phyloP scores from a whole-genome alignment of 257 asterid species.

The Dorcoceras hygrometricum region DNA sequence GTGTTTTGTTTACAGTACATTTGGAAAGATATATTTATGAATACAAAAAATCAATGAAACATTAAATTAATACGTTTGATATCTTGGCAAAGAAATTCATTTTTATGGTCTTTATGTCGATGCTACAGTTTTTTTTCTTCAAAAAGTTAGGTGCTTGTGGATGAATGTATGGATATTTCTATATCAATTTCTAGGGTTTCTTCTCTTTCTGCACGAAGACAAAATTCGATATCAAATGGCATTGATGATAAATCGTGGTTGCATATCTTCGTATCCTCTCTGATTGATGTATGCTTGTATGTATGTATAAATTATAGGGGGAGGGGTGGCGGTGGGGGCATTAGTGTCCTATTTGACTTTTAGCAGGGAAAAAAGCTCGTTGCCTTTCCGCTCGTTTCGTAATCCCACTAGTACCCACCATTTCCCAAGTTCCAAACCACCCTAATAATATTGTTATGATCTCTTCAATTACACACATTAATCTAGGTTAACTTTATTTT shows the following conservation, averaged over 20 bases:
- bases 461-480: constrained; percentile 84
- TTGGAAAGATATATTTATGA: no score
- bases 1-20: no score
- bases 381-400: constrained; percentile 55
- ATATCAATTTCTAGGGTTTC: constrained; percentile 32
- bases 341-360: constrained; percentile 92
- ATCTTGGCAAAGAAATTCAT: no score
- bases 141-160: constrained; percentile 19
- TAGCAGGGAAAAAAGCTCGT: constrained; percentile 65
- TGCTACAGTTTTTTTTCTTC: neutral
- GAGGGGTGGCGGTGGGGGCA: no score
- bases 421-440: constrained; percentile 59
- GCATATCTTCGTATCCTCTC: constrained; percentile 33
- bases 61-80: no score
- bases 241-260: constrained; percentile 81
- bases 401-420: constrained; percentile 47
- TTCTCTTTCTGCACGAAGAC: constrained; percentile 29
- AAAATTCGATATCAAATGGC: constrained; percentile 25
- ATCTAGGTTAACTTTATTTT: constrained; percentile 43
- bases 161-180: constrained; percentile 21
- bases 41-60: no score
- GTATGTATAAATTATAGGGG: constrained; percentile 8
- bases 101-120: no score
- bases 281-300: no score
- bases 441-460: constrained; percentile 64